Evolutionary conservation across 768 basidiomycete species (phyloP), one percentile per base, ranked within the genome.

Genomic region (Phanerodontia chrysosporium): DNA sequence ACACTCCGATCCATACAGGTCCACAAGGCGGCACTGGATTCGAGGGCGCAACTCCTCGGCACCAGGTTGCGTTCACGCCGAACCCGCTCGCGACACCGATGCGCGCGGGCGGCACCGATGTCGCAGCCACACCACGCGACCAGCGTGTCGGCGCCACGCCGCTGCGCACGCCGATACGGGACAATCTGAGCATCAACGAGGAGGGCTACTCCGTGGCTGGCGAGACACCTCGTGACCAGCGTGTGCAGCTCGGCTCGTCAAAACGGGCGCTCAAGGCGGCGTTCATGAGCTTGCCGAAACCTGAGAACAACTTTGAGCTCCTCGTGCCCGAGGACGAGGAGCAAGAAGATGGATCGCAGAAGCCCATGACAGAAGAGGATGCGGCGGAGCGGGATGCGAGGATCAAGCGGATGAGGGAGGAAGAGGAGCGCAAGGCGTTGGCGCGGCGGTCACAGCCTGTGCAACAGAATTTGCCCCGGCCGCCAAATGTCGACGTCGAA

Each of bases 251-350:
- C 14, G 79, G 79, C 57, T 83, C 86, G 24, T 80, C 84, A 4
- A 92, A 94, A 70, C 83, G 87, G 39, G 84, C 89, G 0, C 80
- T 98, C 53, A 80, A 89, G 64, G 83, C 85, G 10, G 90, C 89
- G 5, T 98, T 98, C 74, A 81, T 81, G 74, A 86, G 72, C 60
- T 78, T 99, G 16, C 97, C 97, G 0, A 87, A 86, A 64, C 95
- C 97, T 0, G 93, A 98, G 75, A 98, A 98, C 71, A 96, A 98
- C 72, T 98, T 98, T 66, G 95, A 98, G 74, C 76, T 99, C 48
- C 81, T 95, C 45, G 86, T 96, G 9, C 92, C 92, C 2, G 95
- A 96, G 64, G 90, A 93, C 18, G 90, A 93, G 54, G 90, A 83
- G 12, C 81, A 78, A 10, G 79, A 73, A 1, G 73, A 69, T 1